These are phyloP conservation scores for Isabelozyma heimii DNA, from an alignment of 805 yeast genomes.

Conservation along the genomic window DNA sequence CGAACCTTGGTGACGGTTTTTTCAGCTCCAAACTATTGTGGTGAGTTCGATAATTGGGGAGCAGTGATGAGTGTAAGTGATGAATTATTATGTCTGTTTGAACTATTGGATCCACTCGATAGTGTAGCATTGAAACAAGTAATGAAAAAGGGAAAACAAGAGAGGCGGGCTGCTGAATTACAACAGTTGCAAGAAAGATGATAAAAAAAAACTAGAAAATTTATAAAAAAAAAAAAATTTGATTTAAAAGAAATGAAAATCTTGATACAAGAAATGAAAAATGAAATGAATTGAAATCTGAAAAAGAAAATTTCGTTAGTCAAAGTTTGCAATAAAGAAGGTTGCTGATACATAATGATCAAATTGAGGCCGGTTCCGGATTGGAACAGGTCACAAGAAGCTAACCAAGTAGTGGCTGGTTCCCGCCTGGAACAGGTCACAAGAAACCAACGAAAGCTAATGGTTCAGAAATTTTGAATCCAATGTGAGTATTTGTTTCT, in stretches of 20 bases:
- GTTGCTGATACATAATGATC: too few relatives aligned
- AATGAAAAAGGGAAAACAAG: slow-evolving; percentile 90
- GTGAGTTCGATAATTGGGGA: slow-evolving; percentile 93
- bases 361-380: too few relatives aligned
- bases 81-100: slow-evolving; percentile 89
- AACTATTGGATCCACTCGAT: slow-evolving; percentile 89
- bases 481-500: neutral
- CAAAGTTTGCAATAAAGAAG: too few relatives aligned
- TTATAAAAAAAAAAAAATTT: too few relatives aligned
- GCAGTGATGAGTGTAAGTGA: slow-evolving; percentile 97
- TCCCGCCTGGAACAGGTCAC: too few relatives aligned
- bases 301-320: too few relatives aligned
- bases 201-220: neutral
- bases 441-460: neutral
- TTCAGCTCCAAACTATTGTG: slow-evolving; percentile 75
- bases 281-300: too few relatives aligned
- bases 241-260: too few relatives aligned
- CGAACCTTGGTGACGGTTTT: slow-evolving; percentile 70
- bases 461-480: neutral
- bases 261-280: too few relatives aligned
- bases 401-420: too few relatives aligned
- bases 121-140: slow-evolving; percentile 90
- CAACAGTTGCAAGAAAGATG: slow-evolving; percentile 1
- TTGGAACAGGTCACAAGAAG: too few relatives aligned
- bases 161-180: slow-evolving; percentile 59